Evolutionary conservation across 2,329 filamentous ascomycete species (phyloP).

Genomic region (Pestalotiopsis sp.): DNA sequence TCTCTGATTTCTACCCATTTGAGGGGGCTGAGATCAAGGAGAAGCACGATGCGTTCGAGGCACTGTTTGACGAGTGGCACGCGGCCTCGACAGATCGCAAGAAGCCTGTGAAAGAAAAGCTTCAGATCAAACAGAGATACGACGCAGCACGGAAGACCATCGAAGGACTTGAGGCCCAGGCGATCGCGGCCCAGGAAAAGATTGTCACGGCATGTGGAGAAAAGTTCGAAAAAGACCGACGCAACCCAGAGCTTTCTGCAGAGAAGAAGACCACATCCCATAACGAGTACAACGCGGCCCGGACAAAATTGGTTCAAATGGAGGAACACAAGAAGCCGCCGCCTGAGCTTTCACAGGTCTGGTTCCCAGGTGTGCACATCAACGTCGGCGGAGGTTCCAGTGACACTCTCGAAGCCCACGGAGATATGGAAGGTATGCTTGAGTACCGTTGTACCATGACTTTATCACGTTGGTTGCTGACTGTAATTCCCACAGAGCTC

Average conservation of each 20-base stretch:
- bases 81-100: not conserved
- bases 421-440: slow-evolving; percentile 17
- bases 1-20: slow-evolving; percentile 27
- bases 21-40: slow-evolving; percentile 19
- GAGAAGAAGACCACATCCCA: not conserved
- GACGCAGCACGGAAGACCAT: not conserved
- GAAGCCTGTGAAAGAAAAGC: not conserved
- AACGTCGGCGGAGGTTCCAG: slow-evolving; percentile 52
- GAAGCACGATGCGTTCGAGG: slow-evolving; percentile 6
- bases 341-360: slow-evolving; percentile 47
- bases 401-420: slow-evolving; percentile 22
- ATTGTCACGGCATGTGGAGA: not conserved
- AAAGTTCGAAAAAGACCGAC: not conserved
- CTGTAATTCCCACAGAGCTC: not conserved
- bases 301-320: slow-evolving; percentile 13
- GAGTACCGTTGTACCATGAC: not conserved
- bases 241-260: not conserved
- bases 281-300: not conserved
- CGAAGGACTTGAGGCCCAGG: not conserved
- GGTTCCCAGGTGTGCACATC: slow-evolving; percentile 57
- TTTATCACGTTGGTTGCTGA: not conserved
- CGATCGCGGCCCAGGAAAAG: not conserved
- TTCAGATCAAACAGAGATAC: not conserved
- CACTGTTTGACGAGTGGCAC: slow-evolving; percentile 4
- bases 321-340: slow-evolving; percentile 15